Conservation (phyloP, 73 alveolate genomes). For the Symbiodinium pilosum region DNA sequence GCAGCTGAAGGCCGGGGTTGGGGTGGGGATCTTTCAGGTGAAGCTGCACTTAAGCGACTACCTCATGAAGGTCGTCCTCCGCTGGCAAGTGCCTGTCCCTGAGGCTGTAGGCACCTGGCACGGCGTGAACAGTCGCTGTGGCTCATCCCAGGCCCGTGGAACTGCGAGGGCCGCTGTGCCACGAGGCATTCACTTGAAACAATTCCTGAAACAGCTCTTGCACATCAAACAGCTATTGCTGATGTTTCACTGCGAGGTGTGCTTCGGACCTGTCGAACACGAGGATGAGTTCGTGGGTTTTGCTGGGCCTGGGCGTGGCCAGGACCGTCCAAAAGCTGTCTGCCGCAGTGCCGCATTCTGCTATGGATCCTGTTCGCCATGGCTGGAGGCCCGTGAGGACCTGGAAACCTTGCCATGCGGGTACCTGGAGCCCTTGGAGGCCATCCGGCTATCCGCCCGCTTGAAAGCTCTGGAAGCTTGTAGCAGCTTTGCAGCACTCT, state of each 20-base stretch:
- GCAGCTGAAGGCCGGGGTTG: no score
- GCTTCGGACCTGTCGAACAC: slow-evolving; percentile 38
- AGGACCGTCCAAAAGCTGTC: background rate
- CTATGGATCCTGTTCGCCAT: no score
- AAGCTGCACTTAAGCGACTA: slow-evolving; percentile 11
- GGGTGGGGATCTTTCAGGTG: background rate
- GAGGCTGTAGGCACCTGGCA: background rate
- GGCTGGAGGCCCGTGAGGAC: background rate
- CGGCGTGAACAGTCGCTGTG: no score
- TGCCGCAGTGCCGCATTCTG: background rate
- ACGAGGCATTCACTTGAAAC: background rate
- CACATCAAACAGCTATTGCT: no score
- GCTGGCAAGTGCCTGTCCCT: slow-evolving; percentile 49
- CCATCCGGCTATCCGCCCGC: no score
- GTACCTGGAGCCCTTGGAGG: slow-evolving; percentile 33
- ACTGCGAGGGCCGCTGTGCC: slow-evolving; percentile 36
- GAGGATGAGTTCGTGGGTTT: slow-evolving; percentile 46
- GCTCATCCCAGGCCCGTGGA: slow-evolving; percentile 13
- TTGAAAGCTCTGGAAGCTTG: no score
- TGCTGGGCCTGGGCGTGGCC: background rate
- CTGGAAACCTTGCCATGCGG: slow-evolving; percentile 55
- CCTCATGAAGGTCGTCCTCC: slow-evolving; percentile 2
- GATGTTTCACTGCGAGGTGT: slow-evolving; percentile 21
- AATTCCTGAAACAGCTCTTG: background rate
- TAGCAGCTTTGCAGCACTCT: no score